These are phyloP conservation scores for Eucalyptus caleyi DNA, from an alignment of 345 rosid genomes.

Conservation along the genomic window DNA sequence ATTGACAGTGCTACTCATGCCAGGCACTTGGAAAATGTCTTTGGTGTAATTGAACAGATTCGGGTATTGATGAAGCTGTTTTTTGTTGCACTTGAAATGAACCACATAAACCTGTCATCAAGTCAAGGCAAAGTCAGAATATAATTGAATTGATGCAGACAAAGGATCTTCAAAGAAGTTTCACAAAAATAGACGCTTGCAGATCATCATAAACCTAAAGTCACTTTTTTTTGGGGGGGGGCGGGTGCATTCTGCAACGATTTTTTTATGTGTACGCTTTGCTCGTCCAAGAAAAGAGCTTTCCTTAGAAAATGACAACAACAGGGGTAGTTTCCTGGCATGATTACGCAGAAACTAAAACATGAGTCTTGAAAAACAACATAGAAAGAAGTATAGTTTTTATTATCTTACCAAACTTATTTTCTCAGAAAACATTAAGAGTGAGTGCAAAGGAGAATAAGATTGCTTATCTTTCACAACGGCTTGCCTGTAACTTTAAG, in stretches of 20 bases:
- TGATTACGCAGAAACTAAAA: neutral
- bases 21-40: constrained; percentile 28
- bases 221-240: neutral
- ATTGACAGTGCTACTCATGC: constrained; percentile 22
- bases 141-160: neutral
- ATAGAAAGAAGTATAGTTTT: neutral
- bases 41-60: constrained; percentile 35
- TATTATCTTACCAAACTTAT: neutral
- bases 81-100: constrained; percentile 47
- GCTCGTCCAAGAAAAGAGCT: neutral
- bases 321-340: neutral
- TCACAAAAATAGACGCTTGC: neutral
- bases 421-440: neutral
- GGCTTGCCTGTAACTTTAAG: neutral
- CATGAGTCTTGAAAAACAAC: neutral
- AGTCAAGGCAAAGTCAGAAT: neutral
- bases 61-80: constrained; percentile 25
- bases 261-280: neutral
- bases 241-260: neutral
- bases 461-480: neutral
- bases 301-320: neutral
- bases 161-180: neutral
- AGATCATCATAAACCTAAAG: neutral
- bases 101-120: constrained; percentile 30
- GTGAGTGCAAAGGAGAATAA: neutral